These are phyloP conservation scores for Forsythia viridissima DNA, from an alignment of 257 asterid species.

Conservation along the genomic window DNA sequence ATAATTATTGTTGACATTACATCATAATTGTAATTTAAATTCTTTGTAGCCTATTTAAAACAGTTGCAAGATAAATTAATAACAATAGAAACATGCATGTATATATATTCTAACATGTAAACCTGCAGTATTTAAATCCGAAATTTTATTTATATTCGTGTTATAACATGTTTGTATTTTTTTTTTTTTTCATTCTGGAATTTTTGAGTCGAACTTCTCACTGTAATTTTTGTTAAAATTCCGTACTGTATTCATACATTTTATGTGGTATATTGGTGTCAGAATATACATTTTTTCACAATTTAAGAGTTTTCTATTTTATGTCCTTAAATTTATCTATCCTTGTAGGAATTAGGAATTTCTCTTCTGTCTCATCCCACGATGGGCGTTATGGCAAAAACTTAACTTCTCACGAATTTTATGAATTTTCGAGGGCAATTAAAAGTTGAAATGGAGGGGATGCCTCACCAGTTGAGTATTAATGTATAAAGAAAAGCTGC, in stretches of 20 bases:
- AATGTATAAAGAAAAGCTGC: neutral
- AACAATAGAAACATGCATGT: neutral
- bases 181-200: neutral
- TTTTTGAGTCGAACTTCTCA: no score
- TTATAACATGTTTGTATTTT: neutral
- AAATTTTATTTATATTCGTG: neutral
- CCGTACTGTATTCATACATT: neutral
- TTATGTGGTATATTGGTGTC: neutral
- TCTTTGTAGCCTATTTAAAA: neutral
- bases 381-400: neutral
- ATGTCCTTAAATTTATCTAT: neutral
- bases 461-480: neutral
- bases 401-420: neutral
- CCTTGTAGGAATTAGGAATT: neutral
- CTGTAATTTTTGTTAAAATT: neutral
- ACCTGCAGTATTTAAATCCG: neutral
- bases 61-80: neutral
- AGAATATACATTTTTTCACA: neutral
- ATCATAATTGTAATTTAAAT: neutral
- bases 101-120: neutral
- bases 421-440: neutral
- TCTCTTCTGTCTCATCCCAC: neutral
- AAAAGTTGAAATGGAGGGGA: neutral
- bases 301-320: neutral
- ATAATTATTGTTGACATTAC: neutral